A percentile compares a stretch with the other conserved stretches of the same genome.
These are phyloP conservation scores for Solanum infundibuliforme DNA, from an alignment of 257 asterid genomes.

Conservation along the genomic window DNA sequence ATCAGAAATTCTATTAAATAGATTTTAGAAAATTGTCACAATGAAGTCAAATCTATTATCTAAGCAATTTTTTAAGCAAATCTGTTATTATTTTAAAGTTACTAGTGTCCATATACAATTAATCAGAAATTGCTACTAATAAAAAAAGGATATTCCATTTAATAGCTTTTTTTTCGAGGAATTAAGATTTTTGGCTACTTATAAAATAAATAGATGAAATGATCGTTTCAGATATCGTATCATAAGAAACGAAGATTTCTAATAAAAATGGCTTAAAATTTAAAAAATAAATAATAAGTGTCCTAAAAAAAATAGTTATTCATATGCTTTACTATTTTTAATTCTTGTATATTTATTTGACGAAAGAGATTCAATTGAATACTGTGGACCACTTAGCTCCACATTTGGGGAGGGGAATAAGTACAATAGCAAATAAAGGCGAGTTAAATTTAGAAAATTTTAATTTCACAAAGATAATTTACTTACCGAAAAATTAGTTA, in stretches of 20 bases:
- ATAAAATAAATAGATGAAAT: too few species aligned
- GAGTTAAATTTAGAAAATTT: neutral
- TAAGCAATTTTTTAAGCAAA: neutral
- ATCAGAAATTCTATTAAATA: neutral
- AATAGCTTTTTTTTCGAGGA: neutral
- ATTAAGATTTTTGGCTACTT: too few species aligned
- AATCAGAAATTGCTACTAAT: neutral
- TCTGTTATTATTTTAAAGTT: neutral
- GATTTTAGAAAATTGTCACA: neutral
- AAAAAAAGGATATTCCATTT: neutral
- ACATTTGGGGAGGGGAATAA: too few species aligned
- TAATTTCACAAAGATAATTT: neutral
- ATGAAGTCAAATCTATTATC: neutral
- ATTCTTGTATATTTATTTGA: neutral
- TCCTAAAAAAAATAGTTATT: neutral
- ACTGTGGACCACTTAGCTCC: too few species aligned
- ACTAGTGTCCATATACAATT: neutral
- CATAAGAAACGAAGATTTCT: too few species aligned
- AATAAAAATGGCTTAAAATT: too few species aligned
- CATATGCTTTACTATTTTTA: too few species aligned
- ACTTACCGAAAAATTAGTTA: neutral
- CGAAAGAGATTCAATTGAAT: too few species aligned
- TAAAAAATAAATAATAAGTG: too few species aligned
- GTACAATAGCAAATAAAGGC: too few species aligned
- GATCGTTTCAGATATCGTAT: too few species aligned